Base-by-base conservation (phyloP, 257 asterid species). In the Ligustrum vulgare region DNA sequence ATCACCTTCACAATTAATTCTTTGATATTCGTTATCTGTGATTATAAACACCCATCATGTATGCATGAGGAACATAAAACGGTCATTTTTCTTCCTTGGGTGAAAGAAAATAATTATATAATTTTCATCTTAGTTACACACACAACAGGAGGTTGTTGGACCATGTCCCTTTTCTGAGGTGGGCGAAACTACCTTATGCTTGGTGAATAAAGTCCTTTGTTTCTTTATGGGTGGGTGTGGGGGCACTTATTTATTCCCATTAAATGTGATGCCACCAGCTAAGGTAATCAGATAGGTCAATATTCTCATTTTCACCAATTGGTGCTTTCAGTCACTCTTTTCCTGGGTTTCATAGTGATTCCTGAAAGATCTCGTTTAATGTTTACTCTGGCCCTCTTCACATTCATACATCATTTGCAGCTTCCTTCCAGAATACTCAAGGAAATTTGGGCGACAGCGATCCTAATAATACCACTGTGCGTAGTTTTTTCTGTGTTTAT, bases 391-490 rank as follows among this genome's bases (percentile, higher is more conserved):
- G 64, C 16, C 54, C 34, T 75, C 36, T 79, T 82, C 78, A 74
- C 78, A 33, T 32, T 71, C 77, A 69, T 80, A 65, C 72, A 33
- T 77, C 76, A 69, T 82, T 85, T 87, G 91, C 96, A 92, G 97
- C 88, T 75, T 82, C 92, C 8, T 89, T 83, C 77, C 95, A 82
- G 81, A 86, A 23, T 78, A 64, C 92, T 49, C 96, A 85, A 79
- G 96, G 91, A 78, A 83, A 39, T 86, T 92, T 85, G 82, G 95
- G 96, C 71, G 97, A 92, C 80, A 83, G 89, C 82, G 96, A 92
- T 81, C 97, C 96, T 37, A 92, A 84, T 85, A 92, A 92, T 85
- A 90, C 97, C 72, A 92, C 97, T 11, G 97, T 92, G 85, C 67
- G 97, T 92, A 71, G 75, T 75, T 77, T 80, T 71, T 77, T 76